Evolutionary conservation across 2,329 filamentous ascomycete genomes (phyloP).

Genomic region (Fusarium hostae): DNA sequence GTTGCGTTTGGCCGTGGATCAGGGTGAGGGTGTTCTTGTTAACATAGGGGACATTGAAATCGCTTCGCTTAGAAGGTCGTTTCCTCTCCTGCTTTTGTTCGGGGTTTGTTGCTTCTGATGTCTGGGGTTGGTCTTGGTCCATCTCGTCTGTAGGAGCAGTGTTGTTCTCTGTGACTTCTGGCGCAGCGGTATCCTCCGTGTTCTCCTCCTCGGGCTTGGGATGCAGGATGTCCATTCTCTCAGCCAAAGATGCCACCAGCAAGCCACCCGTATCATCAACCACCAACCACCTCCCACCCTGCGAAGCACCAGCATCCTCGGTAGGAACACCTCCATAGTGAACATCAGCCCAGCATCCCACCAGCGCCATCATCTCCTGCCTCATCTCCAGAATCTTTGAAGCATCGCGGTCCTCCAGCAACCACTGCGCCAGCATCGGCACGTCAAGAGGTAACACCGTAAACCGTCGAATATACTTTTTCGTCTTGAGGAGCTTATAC

Average conservation of each 20-base stretch:
- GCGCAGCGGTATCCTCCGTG: conserved; percentile 6
- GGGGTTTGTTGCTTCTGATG: conserved; percentile 6
- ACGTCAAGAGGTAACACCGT: conserved; percentile 87
- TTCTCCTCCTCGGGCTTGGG: conserved; percentile 47
- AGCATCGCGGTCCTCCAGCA: conserved; percentile 83
- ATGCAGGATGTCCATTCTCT: conserved; percentile 86
- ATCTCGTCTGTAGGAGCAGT: background rate
- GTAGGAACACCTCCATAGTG: conserved; percentile 65
- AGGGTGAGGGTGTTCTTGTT: conserved; percentile 81
- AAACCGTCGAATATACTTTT: conserved; percentile 92
- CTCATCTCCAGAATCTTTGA: conserved; percentile 85
- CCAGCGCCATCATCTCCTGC: conserved; percentile 82
- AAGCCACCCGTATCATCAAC: conserved; percentile 90
- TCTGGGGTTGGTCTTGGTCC: conserved; percentile 15
- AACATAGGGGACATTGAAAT: conserved; percentile 73
- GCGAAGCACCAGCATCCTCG: conserved; percentile 42
- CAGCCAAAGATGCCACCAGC: conserved; percentile 83
- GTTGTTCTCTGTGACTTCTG: background rate
- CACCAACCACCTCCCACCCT: conserved; percentile 74
- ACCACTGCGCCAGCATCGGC: conserved; percentile 77
- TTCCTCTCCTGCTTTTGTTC: conserved; percentile 40
- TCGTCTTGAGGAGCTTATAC: conserved; percentile 93
- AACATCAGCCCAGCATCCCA: conserved; percentile 91
- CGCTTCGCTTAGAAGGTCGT: conserved; percentile 51
- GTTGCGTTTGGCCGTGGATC: conserved; percentile 83